Base-by-base conservation (phyloP, 2,329 filamentous ascomycete species). In the Colletotrichum sp. region DNA sequence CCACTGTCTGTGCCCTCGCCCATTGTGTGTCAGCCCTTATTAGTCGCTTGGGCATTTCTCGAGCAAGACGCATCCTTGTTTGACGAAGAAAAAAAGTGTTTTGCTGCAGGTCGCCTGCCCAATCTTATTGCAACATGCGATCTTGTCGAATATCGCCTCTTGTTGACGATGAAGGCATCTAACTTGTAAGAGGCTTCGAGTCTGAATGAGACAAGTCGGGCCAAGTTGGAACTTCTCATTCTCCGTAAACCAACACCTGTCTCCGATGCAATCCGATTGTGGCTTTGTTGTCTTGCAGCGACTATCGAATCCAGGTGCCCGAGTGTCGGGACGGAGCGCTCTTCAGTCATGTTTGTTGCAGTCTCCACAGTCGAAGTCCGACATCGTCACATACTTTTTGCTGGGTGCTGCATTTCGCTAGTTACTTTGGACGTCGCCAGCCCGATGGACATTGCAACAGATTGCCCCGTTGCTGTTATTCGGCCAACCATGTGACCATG, bases 301-400 rank as follows among this genome's bases (percentile, higher is more conserved):
- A 26, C 32, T 69, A 24, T 74, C 64, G 65, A 60, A 65, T 63
- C 70, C 74, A 64, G 32, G 70, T 65, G 64, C 74, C 74, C 26
- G 74, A 76, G 28, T 69, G 64, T 76, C 70, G 74, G 70, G 74
- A 76, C 64, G 71, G 64, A 16, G 10, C 64, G 60, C 70, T 76
- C 49, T 69, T 65, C 65, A 69, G 66, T 63, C 59, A 69, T 32
- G n/a, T 59, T 21, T 64, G 69, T 63, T n/a, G 70, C 59, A 65
- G 32, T 69, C 44, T 69, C 73, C 64, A 69, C 64, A 69, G n/a
- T 30, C 21, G 15, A 65, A 36, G 57, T 32, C 70, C 64, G n/a
- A 44, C 59, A 68, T 26, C 64, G 21, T 39, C 39, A 13, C 69
- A 18, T 30, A 16, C 64, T 72, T 64, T 67, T 68, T 39, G 39